Evolutionary conservation across 345 rosid genomes (phyloP).

Genomic region (Pistacia integerrima): DNA sequence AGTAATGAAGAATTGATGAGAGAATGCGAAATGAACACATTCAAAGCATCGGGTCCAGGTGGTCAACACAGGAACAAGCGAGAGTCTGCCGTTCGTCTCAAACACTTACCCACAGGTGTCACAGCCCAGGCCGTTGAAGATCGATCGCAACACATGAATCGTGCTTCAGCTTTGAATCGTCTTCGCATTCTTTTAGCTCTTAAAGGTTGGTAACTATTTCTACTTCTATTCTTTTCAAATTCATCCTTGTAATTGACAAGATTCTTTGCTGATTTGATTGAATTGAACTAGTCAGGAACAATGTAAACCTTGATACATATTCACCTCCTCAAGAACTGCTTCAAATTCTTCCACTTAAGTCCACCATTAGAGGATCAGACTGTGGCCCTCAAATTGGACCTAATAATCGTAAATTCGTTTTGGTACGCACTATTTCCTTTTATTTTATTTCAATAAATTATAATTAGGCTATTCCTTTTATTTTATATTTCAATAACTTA

Average conservation of each 20-base stretch:
- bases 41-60: constrained; percentile 84
- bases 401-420: constrained; percentile 78
- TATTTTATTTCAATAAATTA: not conserved
- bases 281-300: constrained; percentile 63
- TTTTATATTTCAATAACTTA: not conserved
- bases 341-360: constrained; percentile 83
- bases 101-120: constrained; percentile 84
- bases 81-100: constrained; percentile 87
- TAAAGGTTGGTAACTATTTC: constrained; percentile 43
- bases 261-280: not conserved
- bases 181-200: constrained; percentile 80
- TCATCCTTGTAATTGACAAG: too few relatives aligned
- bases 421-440: constrained; percentile 38
- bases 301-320: constrained; percentile 55
- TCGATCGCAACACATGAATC: constrained; percentile 93
- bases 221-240: too few relatives aligned
- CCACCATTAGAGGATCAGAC: constrained; percentile 62
- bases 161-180: constrained; percentile 77
- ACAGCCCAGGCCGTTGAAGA: constrained; percentile 88
- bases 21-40: constrained; percentile 71
- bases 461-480: not conserved
- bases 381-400: constrained; percentile 89
- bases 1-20: constrained; percentile 77
- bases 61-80: constrained; percentile 99
- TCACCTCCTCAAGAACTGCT: constrained; percentile 81